Evolutionary conservation across 805 yeast species (phyloP), one percentile per base, ranked within the genome.

Genomic region (Candida arabinofermentans): DNA sequence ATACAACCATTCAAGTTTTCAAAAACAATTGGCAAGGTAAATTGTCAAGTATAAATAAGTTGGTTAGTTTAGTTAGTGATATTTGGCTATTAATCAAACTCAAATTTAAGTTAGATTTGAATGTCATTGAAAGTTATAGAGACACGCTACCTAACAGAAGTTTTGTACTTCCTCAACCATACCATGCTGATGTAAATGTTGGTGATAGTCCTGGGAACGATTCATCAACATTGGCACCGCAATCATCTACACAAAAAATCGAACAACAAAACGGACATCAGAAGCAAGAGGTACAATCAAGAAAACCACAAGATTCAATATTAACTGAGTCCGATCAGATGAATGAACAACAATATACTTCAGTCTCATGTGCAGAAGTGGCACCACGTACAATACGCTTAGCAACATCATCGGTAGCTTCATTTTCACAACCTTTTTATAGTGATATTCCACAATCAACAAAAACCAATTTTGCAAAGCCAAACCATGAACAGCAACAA

Each of bases 51-150:
- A 45, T 58, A 21, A 53, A 50, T 22, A 56, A 52, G 32, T 36
- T 54, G 24, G 46, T 57, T 8, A 37, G 48, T 8, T 43, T 56
- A 5, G 46, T 56, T 12, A 39, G 50, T 16, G 49, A 48, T 32
- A 17, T 56, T 13, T 58, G 62, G 62, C 29, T 42, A 21, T 36
- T 58, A 32, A 49, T 56, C 43, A 49, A 55, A 29, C 31, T 50
- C 18, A 54, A 51, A 26, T 47, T 40, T 27, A 33, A 39, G 8
- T 27, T 57, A 18, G 46, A 49, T 29, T 22, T 39, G 16, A 16
- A 14, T 2, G 18, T 42, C 6, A 29, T 37, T 27, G 37, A 30
- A 8, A 23, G 23, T 12, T 37, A 37, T 24, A 19, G 34, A 16
- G 22, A 39, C 2, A 16, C 22, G 9, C 12, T 16, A 8, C 36